A percentile compares a stretch with the other conserved stretches of the same genome.
These are phyloP conservation scores for Erythrobasidium yunnanense DNA, from an alignment of 768 basidiomycete species.

Conservation along the genomic window DNA sequence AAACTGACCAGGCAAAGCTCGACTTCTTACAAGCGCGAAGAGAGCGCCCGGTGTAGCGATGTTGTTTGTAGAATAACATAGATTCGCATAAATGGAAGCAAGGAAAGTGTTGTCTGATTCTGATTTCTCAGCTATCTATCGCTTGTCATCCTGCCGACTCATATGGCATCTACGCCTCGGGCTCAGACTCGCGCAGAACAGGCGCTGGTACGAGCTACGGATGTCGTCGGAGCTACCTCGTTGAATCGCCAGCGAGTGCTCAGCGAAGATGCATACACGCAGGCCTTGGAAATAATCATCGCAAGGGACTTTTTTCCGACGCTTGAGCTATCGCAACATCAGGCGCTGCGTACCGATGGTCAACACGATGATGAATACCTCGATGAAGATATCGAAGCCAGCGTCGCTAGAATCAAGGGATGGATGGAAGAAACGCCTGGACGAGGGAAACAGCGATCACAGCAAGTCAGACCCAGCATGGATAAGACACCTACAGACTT, in stretches of 20 bases:
- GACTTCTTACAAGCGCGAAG: too few relatives aligned
- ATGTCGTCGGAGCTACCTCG: background rate
- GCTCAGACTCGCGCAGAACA: too few relatives aligned
- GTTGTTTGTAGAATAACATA: too few relatives aligned
- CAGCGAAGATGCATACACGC: constrained; percentile 83
- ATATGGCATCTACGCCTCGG: too few relatives aligned
- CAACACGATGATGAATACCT: background rate
- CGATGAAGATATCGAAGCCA: constrained; percentile 5
- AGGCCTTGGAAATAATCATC: constrained; percentile 79
- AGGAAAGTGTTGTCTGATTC: too few relatives aligned
- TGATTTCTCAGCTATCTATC: too few relatives aligned
- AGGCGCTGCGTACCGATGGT: background rate
- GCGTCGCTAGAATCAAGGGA: constrained; percentile 8
- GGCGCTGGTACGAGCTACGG: background rate
- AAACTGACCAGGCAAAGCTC: too few relatives aligned
- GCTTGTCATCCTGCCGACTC: too few relatives aligned
- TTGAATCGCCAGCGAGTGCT: constrained; percentile 19
- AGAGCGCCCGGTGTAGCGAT: too few relatives aligned
- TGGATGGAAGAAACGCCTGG: constrained; percentile 1
- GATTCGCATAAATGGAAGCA: too few relatives aligned
- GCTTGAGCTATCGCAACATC: background rate
- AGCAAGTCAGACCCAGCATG: background rate
- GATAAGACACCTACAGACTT: background rate
- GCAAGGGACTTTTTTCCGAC: constrained; percentile 98
- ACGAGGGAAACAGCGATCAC: constrained; percentile 14